Percentiles rank a stretch among this genome's conserved stretches.
phyloP scores from a whole-genome alignment of 2,329 filamentous ascomycete genomes.

The Akanthomyces lecanii region DNA sequence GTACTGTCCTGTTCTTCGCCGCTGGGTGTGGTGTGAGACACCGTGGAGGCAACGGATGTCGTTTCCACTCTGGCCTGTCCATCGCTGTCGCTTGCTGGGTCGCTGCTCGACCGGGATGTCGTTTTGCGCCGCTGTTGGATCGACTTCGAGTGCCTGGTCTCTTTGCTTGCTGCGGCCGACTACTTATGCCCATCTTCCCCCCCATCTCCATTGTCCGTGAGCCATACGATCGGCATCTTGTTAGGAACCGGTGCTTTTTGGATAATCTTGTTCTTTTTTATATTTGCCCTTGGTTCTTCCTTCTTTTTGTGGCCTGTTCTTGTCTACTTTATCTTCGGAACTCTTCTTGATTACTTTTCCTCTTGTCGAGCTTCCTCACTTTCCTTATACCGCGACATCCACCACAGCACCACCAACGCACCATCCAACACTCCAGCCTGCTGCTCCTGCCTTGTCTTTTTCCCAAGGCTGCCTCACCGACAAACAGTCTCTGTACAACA shows the following conservation, averaged over 20 bases:
- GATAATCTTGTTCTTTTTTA: slow-evolving; percentile 42
- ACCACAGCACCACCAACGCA: slow-evolving; percentile 1
- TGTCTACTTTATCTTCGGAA: slow-evolving; percentile 13
- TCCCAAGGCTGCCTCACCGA: slow-evolving; percentile 14
- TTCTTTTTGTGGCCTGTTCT: slow-evolving; percentile 44
- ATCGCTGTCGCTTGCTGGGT: slow-evolving; percentile 17
- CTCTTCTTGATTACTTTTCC: slow-evolving; percentile 25
- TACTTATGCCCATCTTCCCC: slow-evolving; percentile 49
- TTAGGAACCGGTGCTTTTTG: slow-evolving; percentile 39
- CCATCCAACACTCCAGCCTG: background rate
- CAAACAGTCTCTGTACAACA: slow-evolving; percentile 30
- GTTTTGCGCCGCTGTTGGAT: slow-evolving; percentile 1
- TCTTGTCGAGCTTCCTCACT: slow-evolving; percentile 42
- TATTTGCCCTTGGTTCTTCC: slow-evolving; percentile 47
- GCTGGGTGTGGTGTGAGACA: slow-evolving; percentile 15
- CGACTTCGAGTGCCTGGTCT: slow-evolving; percentile 7
- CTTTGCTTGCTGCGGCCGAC: background rate
- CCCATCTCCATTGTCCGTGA: slow-evolving; percentile 34
- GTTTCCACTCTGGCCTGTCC: slow-evolving; percentile 16
- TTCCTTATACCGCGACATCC: slow-evolving; percentile 37
- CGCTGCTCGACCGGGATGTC: slow-evolving; percentile 12
- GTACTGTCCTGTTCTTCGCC: background rate
- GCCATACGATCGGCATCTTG: slow-evolving; percentile 47
- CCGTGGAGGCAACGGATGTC: slow-evolving; percentile 12
- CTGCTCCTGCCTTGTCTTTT: slow-evolving; percentile 18